phyloP scores from a whole-genome alignment of 116 monocot genomes.

The Papilionanthe hybrid region DNA sequence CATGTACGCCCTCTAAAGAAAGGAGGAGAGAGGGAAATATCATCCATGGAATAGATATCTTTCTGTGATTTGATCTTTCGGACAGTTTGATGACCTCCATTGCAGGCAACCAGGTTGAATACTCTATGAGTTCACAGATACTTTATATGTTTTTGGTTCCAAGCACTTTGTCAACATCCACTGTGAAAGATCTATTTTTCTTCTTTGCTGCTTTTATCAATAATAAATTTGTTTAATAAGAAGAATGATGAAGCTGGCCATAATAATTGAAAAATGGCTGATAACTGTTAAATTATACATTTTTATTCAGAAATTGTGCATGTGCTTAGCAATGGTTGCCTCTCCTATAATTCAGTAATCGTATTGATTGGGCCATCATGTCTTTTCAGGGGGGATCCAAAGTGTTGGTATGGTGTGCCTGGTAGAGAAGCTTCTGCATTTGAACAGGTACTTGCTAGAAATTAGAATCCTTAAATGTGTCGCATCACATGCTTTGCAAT shows the following conservation, averaged over 20 bases:
- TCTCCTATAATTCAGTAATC: not conserved
- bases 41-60: not conserved
- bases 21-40: not conserved
- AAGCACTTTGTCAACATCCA: not conserved
- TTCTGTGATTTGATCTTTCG: not conserved
- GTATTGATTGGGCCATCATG: not conserved
- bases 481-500: not conserved
- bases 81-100: not conserved
- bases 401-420: conserved; percentile 90
- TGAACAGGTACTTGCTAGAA: conserved; percentile 59
- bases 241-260: not conserved
- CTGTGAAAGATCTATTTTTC: not conserved
- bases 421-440: conserved; percentile 66
- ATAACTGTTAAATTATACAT: not conserved
- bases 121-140: not conserved
- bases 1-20: not conserved
- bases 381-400: conserved; percentile 77
- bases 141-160: not conserved
- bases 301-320: not conserved
- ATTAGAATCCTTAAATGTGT: not conserved
- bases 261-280: not conserved
- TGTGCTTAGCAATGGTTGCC: not conserved
- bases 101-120: not conserved
- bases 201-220: not conserved
- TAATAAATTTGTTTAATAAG: not conserved